Base-by-base conservation (phyloP, 2,329 filamentous ascomycete genomes). In the Beauveria sp. region DNA sequence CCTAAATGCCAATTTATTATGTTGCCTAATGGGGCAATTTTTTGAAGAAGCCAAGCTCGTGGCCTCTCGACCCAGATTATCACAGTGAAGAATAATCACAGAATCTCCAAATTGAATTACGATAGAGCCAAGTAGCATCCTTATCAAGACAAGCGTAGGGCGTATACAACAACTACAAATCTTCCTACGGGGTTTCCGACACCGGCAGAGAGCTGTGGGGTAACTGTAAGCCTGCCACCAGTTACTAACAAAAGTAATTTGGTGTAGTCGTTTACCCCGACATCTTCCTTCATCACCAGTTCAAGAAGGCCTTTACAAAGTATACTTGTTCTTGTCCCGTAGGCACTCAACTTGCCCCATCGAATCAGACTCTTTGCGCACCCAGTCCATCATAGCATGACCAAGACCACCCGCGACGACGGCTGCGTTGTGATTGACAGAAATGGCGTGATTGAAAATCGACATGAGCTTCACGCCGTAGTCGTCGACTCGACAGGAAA, bases 391-490 rank as follows among this genome's bases (percentile, higher is more conserved):
- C 16, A 14, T 60, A 60, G 56, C 51, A 61, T 61, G 59, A 61
- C 59, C 50, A 55, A 54, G 10, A 54, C 59, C 10, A 56, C 53
- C 9, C 60, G 60, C 28, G 63, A 64, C 9, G 55, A 65, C 65
- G 69, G 76, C 63, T 72, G 67, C 8, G 67, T 79, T 8, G 53
- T 74, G 52, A 75, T 72, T 5, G 70, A 76, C 49, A 68, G 78
- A 45, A 72, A 72, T n/a, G 74, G 70, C 34, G 70, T 76, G 45
- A 48, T 77, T 7, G 78, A 80, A 66, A 80, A 79, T 64, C 70
- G 71, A 1, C 78, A 81, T 63, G 62, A 64, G 3, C 71, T 81
- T 22, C 78, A 80, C 64, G 74, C 74, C 18, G 74, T 77, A 7
- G 65, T 80, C 2, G 71, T 74, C 14, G 75, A 80, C 50, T 62